Evolutionary conservation across 306 rosid species (phyloP).

Genomic region (Quercus rubra): DNA sequence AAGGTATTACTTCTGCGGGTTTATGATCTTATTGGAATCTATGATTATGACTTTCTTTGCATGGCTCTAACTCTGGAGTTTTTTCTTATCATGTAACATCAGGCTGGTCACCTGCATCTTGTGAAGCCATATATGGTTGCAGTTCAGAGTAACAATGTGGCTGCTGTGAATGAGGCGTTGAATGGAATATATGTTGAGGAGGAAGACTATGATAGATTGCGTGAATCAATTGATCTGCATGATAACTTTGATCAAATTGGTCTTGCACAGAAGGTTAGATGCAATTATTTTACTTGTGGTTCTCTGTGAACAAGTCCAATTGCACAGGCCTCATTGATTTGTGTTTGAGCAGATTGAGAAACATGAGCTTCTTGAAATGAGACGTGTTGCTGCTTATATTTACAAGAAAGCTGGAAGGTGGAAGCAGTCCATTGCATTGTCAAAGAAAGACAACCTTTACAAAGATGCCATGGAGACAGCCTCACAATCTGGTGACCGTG

Average conservation of each 20-base stretch:
- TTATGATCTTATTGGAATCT: constrained; percentile 3
- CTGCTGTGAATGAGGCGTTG: constrained; percentile 98
- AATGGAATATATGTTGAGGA: constrained; percentile 97
- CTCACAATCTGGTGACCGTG: constrained; percentile 97
- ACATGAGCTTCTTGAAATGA: constrained; percentile 97
- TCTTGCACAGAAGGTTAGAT: constrained; percentile 89
- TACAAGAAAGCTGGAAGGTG: constrained; percentile 99
- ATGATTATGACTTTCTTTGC: background rate
- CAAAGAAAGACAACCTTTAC: constrained; percentile 98
- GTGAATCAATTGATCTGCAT: constrained; percentile 95
- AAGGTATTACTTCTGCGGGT: constrained; percentile 49
- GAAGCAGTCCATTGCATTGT: constrained; percentile 98
- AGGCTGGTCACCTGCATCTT: constrained; percentile 97
- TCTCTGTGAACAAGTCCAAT: constrained; percentile 11
- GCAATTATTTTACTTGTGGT: constrained; percentile 12
- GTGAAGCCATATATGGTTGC: constrained; percentile 99
- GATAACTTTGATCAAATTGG: constrained; percentile 99
- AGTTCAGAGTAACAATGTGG: constrained; percentile 95
- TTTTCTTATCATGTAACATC: constrained; percentile 8
- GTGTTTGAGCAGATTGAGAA: constrained; percentile 78
- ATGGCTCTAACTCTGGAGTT: constrained; percentile 5
- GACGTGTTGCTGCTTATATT: constrained; percentile 98
- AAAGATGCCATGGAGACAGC: constrained; percentile 99
- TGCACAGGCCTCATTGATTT: constrained; percentile 18
- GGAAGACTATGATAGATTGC: constrained; percentile 97